Evolutionary conservation across 2,329 filamentous ascomycete species (phyloP).

Genomic region (Fusarium circinatum): DNA sequence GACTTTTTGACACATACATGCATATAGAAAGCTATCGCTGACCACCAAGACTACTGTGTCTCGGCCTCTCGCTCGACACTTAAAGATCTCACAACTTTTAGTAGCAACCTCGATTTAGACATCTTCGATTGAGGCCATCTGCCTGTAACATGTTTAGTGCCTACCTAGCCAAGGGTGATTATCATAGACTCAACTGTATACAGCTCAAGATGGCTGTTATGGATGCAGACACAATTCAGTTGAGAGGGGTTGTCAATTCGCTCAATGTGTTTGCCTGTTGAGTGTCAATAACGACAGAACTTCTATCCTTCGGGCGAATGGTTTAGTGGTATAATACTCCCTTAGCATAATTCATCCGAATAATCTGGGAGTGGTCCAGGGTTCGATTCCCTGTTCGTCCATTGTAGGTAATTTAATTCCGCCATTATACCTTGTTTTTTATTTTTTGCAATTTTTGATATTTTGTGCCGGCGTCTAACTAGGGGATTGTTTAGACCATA

Average conservation of each 20-base stretch:
- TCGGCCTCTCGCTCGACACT: too few species aligned
- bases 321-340: slow-evolving; percentile 34
- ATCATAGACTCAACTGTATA: rapidly evolving
- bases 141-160: rapidly evolving
- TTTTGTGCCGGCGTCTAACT: rapidly evolving
- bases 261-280: rapidly evolving
- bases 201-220: background rate
- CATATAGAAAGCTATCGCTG: background rate
- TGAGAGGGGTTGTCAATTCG: background rate
- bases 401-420: background rate
- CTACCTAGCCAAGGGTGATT: rapidly evolving
- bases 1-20: too few species aligned
- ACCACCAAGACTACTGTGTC: too few species aligned
- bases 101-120: background rate
- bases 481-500: rapidly evolving
- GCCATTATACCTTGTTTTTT: background rate
- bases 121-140: background rate
- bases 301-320: slow-evolving; percentile 3
- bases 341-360: slow-evolving; percentile 21
- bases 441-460: background rate
- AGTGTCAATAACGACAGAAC: rapidly evolving
- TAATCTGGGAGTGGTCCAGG: slow-evolving; percentile 28
- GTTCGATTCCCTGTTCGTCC: slow-evolving; percentile 32
- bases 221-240: rapidly evolving
- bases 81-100: background rate